A percentile compares a stretch with the other conserved stretches of the same genome.
These are phyloP conservation scores for Candida arabinofermentans DNA, from an alignment of 805 yeast genomes.

Conservation along the genomic window DNA sequence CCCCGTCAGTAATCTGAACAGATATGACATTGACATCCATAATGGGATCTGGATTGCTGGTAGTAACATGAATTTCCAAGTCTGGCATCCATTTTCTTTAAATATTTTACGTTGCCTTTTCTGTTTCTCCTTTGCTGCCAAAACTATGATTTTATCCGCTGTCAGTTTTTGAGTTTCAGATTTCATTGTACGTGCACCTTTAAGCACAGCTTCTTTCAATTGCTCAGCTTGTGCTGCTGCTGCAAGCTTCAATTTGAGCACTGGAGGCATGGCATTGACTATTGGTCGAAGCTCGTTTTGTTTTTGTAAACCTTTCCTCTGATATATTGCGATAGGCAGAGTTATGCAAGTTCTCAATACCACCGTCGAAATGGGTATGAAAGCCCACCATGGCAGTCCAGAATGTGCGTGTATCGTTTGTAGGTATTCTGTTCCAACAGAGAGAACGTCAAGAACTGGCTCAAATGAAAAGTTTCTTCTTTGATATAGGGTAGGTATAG, in stretches of 20 bases:
- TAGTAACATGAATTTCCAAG: slow-evolving; percentile 73
- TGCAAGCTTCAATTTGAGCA: slow-evolving; percentile 55
- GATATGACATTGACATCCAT: slow-evolving; percentile 76
- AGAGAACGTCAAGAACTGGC: slow-evolving; percentile 16
- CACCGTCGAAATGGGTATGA: slow-evolving; percentile 73
- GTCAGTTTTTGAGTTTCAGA: slow-evolving; percentile 42
- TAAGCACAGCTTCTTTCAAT: slow-evolving; percentile 22
- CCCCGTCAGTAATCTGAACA: slow-evolving; percentile 74
- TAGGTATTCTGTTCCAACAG: slow-evolving; percentile 31
- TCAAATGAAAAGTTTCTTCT: slow-evolving; percentile 20
- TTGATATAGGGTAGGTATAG: not conserved
- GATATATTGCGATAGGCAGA: slow-evolving; percentile 71
- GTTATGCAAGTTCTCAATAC: slow-evolving; percentile 63
- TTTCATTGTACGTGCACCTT: slow-evolving; percentile 21
- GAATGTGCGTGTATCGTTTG: slow-evolving; percentile 48
- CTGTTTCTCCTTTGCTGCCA: slow-evolving; percentile 75
- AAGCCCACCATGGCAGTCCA: slow-evolving; percentile 78
- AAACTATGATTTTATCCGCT: slow-evolving; percentile 71
- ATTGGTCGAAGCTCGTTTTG: slow-evolving; percentile 73
- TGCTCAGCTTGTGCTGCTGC: slow-evolving; percentile 38
- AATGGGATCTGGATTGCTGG: slow-evolving; percentile 85
- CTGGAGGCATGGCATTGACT: slow-evolving; percentile 70
- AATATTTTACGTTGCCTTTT: slow-evolving; percentile 72
- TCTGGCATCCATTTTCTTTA: slow-evolving; percentile 60
- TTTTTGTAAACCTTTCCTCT: slow-evolving; percentile 61